A percentile compares a stretch with the other conserved stretches of the same genome.
These are phyloP conservation scores for Grigorovia humatica DNA, from an alignment of 805 yeast species.

Conservation along the genomic window DNA sequence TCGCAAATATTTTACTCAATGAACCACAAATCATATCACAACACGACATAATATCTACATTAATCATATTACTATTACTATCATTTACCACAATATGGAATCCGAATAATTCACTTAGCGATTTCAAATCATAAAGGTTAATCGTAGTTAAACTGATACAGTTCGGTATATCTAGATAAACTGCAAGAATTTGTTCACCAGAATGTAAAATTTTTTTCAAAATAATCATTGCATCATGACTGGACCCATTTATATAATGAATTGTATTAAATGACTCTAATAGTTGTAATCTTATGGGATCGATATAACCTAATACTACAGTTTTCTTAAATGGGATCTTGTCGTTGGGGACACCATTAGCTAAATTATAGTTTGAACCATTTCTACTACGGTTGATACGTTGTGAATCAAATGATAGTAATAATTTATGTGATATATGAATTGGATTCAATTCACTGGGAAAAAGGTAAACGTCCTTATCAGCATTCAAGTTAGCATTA, in stretches of 20 bases:
- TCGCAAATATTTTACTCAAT: constrained; percentile 77
- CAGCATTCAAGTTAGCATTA: constrained; percentile 21
- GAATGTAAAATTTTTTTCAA: constrained; percentile 50
- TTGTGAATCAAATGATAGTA: constrained; percentile 31
- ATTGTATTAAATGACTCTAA: constrained; percentile 88
- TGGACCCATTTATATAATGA: constrained; percentile 77
- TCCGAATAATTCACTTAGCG: constrained; percentile 54
- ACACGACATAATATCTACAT: constrained; percentile 68
- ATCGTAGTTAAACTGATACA: constrained; percentile 89
- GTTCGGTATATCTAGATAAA: constrained; percentile 90
- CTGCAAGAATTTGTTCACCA: constrained; percentile 60
- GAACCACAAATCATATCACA: constrained; percentile 85
- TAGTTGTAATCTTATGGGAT: constrained; percentile 83
- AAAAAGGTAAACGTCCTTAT: constrained; percentile 68
- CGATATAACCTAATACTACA: constrained; percentile 93
- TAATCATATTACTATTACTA: constrained; percentile 84
- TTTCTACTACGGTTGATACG: constrained; percentile 12
- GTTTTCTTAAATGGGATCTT: constrained; percentile 38
- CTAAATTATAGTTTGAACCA: neutral
- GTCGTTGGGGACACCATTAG: neutral
- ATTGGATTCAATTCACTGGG: constrained; percentile 86
- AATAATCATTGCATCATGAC: constrained; percentile 40
- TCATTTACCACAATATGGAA: constrained; percentile 87
- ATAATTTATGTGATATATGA: constrained; percentile 71
- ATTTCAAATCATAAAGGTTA: constrained; percentile 52